Conservation (phyloP, 148 eudicot genomes). For the Cornus suecica region DNA sequence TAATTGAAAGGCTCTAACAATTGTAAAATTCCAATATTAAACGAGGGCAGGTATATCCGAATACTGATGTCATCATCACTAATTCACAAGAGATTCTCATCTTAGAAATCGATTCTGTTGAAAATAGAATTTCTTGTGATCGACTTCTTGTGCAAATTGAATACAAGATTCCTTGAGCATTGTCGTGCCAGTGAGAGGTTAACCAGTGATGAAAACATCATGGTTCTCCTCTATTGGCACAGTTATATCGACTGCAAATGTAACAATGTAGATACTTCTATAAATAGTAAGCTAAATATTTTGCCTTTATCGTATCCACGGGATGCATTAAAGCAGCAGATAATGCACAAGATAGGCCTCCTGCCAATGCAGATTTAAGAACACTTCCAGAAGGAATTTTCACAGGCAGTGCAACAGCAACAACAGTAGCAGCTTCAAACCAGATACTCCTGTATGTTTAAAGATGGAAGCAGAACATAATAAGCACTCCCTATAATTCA, state of each 20-base stretch:
- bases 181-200: not conserved
- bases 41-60: no score
- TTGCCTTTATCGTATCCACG: slow-evolving; percentile 82
- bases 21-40: no score
- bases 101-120: no score
- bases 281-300: slow-evolving; percentile 8
- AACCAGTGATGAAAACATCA: not conserved
- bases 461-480: not conserved
- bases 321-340: slow-evolving; percentile 90
- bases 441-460: slow-evolving; percentile 67
- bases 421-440: slow-evolving; percentile 98
- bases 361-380: slow-evolving; percentile 82
- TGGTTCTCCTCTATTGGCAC: not conserved
- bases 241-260: not conserved
- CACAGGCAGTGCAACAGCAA: slow-evolving; percentile 94
- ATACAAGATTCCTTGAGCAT: not conserved
- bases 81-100: no score
- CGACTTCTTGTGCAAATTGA: no score
- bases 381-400: slow-evolving; percentile 80
- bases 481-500: not conserved
- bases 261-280: not conserved
- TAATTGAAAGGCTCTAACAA: not conserved
- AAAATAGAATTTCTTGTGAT: no score
- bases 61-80: no score
- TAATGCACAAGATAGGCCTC: slow-evolving; percentile 88